phyloP scores from a whole-genome alignment of 306 rosid species.

The Cucurbita argyrosperma region DNA sequence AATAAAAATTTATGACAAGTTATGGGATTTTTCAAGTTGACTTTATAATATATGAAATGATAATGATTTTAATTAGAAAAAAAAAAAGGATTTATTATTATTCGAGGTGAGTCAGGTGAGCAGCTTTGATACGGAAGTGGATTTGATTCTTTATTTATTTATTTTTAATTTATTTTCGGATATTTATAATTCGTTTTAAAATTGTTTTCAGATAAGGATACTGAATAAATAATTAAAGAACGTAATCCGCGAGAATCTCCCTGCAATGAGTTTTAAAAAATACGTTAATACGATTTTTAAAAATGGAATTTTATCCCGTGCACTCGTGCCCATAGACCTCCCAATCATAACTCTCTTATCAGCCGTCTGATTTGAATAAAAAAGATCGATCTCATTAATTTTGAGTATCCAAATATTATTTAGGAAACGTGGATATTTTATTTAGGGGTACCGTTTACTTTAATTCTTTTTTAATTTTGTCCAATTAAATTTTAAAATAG shows the following conservation, averaged over 20 bases:
- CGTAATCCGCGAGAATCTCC: background rate
- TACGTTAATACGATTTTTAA: background rate
- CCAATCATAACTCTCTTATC: background rate
- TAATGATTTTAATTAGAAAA: background rate
- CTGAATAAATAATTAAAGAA: background rate
- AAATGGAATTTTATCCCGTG: too few relatives aligned
- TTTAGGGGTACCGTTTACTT: too few relatives aligned
- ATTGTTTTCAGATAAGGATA: background rate
- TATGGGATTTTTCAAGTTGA: too few relatives aligned
- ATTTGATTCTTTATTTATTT: background rate
- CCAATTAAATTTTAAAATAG: too few relatives aligned
- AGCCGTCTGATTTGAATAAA: background rate
- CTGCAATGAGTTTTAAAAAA: background rate
- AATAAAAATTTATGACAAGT: too few relatives aligned
- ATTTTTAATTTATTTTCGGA: background rate
- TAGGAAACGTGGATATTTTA: too few relatives aligned
- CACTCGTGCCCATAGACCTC: background rate
- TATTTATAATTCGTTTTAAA: background rate
- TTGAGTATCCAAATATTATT: too few relatives aligned
- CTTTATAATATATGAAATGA: background rate
- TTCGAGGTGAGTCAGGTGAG: background rate
- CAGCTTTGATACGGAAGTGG: slow-evolving; percentile 6
- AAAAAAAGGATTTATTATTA: background rate
- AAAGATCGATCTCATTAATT: background rate
- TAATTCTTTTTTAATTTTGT: too few relatives aligned